phyloP scores from a whole-genome alignment of 805 yeast species.

The Candida ficus region DNA sequence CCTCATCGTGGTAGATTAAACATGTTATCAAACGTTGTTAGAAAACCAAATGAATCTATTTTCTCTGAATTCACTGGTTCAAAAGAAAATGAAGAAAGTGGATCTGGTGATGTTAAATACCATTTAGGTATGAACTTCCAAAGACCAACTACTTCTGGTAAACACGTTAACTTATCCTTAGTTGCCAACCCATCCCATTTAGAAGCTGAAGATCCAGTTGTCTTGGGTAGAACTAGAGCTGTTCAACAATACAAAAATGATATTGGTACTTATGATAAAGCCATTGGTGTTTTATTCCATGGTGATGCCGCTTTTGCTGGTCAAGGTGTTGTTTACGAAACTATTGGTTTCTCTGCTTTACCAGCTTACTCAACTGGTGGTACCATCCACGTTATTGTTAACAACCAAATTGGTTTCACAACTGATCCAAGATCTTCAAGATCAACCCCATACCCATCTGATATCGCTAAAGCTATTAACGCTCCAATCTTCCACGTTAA shows the following conservation, averaged over 20 bases:
- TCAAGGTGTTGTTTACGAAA: conserved; percentile 98
- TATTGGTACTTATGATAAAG: conserved; percentile 75
- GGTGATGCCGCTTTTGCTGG: conserved; percentile 99
- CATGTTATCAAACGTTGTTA: conserved; percentile 95
- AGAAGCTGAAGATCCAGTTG: conserved; percentile 99
- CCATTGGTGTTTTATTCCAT: conserved; percentile 87
- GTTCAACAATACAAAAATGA: conserved; percentile 89
- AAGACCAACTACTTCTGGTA: conserved; percentile 98
- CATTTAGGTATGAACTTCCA: conserved; percentile 99
- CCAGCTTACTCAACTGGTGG: conserved; percentile 99
- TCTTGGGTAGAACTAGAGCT: conserved; percentile 96
- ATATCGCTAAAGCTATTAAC: conserved; percentile 91
- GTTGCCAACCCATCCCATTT: conserved; percentile 99
- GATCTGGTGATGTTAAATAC: conserved; percentile 98
- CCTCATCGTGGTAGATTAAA: conserved; percentile 99
- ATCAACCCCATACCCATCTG: conserved; percentile 97
- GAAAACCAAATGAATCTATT: conserved; percentile 97
- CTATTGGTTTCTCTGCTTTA: conserved; percentile 88
- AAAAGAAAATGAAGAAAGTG: conserved; percentile 76
- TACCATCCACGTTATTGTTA: conserved; percentile 91
- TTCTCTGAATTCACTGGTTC: conserved; percentile 95
- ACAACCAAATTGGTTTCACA: conserved; percentile 99
- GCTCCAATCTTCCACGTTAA: conserved; percentile 99
- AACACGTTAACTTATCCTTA: conserved; percentile 87
- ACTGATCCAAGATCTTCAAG: conserved; percentile 97